Percentiles rank a stretch among this genome's conserved stretches.
Evolutionary conservation across 2,329 filamentous ascomycete species (phyloP).

Genomic region (Fusarium duplospermum): DNA sequence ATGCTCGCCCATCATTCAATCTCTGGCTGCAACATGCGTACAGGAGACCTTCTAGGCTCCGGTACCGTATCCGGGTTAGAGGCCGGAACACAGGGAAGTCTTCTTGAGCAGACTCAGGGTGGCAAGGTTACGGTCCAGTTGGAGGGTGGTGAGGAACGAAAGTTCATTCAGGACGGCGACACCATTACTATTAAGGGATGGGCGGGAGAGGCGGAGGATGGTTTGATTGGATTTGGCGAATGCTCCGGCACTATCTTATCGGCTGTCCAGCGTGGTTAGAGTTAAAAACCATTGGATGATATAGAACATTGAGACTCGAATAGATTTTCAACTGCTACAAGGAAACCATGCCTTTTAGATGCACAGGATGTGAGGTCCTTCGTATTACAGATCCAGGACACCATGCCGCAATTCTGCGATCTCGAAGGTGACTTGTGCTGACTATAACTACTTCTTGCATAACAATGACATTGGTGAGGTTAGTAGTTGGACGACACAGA

Average conservation of each 20-base stretch:
- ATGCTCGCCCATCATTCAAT: constrained; percentile 86
- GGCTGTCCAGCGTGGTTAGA: background rate
- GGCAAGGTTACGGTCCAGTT: constrained; percentile 74
- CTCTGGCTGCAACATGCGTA: constrained; percentile 78
- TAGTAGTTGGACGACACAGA: background rate
- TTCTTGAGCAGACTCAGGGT: constrained; percentile 77
- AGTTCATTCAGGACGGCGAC: constrained; percentile 38
- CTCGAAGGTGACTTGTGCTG: background rate
- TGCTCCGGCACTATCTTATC: constrained; percentile 11
- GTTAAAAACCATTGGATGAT: background rate
- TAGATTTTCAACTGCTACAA: too few relatives aligned
- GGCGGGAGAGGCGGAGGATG: constrained; percentile 20
- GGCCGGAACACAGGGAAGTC: constrained; percentile 72
- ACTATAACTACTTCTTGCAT: background rate
- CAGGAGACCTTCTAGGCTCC: constrained; percentile 80
- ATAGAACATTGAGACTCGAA: background rate
- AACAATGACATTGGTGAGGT: background rate
- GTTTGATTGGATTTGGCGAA: constrained; percentile 35
- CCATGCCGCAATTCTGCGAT: background rate
- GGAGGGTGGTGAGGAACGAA: constrained; percentile 65
- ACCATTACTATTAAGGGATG: constrained; percentile 34
- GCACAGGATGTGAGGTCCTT: background rate
- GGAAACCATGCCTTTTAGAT: background rate
- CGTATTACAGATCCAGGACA: too few relatives aligned
- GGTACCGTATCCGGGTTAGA: constrained; percentile 79